Evolutionary conservation across 2,329 filamentous ascomycete genomes (phyloP).

Genomic region (Diaporthe ilicicola): DNA sequence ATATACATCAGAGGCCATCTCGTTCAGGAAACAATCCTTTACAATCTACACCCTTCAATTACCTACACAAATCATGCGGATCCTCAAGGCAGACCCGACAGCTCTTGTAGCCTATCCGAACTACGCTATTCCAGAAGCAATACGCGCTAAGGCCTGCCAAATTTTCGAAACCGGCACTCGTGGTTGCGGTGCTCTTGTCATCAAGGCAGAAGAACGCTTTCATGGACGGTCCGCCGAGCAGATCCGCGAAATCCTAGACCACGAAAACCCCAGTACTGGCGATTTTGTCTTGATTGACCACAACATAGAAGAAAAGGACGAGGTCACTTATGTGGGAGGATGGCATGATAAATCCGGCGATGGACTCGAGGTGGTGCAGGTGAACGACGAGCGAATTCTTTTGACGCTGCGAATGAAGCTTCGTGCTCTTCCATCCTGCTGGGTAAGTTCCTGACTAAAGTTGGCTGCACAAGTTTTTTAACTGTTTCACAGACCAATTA

Average conservation of each 20-base stretch:
- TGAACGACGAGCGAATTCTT: background rate
- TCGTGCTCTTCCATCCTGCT: background rate
- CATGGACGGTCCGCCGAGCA: slow-evolving; percentile 4
- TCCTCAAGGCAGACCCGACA: background rate
- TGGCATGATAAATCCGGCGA: background rate
- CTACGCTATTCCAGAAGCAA: background rate
- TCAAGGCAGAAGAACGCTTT: slow-evolving; percentile 1
- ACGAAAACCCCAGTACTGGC: background rate
- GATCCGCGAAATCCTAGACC: background rate
- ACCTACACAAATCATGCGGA: background rate
- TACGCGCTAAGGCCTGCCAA: background rate
- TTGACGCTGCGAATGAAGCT: slow-evolving; percentile 3
- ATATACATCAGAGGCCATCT: background rate
- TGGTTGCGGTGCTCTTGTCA: background rate
- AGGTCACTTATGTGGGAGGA: slow-evolving; percentile 3
- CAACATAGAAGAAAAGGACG: background rate
- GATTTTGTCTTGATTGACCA: background rate
- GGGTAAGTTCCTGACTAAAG: background rate
- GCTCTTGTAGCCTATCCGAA: background rate
- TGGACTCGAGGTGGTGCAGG: slow-evolving; percentile 1
- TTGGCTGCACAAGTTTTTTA: background rate
- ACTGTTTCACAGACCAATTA: slow-evolving; percentile 3
- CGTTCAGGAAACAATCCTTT: background rate
- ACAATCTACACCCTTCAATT: background rate
- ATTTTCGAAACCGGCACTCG: background rate